These are phyloP conservation scores for Lippia alba DNA, from an alignment of 305 asterid species.

Conservation along the genomic window DNA sequence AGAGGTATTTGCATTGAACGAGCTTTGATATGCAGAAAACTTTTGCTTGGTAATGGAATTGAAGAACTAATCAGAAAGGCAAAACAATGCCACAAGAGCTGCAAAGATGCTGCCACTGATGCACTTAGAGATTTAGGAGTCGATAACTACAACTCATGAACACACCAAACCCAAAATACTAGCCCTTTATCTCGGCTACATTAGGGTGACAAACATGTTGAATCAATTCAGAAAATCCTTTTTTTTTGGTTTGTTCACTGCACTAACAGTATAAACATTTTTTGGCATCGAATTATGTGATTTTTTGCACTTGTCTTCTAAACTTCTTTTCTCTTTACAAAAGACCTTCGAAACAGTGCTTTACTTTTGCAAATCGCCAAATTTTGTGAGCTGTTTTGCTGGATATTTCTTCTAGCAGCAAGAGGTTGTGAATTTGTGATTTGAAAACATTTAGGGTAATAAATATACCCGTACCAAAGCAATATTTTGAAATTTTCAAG, in stretches of 20 bases:
- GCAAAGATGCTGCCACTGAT: constrained; percentile 93
- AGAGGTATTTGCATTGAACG: neutral
- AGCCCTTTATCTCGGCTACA: no score
- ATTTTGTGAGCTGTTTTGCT: neutral
- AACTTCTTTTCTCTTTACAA: no score
- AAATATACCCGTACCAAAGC: no score
- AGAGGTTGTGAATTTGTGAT: no score
- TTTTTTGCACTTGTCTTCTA: no score
- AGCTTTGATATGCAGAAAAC: constrained; percentile 52
- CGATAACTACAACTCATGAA: constrained; percentile 74
- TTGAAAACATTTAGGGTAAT: no score
- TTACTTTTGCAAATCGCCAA: no score
- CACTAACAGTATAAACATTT: no score
- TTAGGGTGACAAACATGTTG: neutral
- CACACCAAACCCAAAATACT: neutral
- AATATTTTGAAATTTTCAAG: no score
- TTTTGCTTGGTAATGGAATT: constrained; percentile 75
- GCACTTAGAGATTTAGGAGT: constrained; percentile 89
- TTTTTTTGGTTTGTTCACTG: neutral
- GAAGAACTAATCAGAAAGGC: constrained; percentile 84
- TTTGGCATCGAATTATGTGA: no score
- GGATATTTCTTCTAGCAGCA: no score
- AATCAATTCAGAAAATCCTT: neutral
- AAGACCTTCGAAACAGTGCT: no score
- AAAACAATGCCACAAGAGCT: constrained; percentile 70